Percentiles rank a stretch among this genome's conserved stretches.
phyloP scores from a whole-genome alignment of 257 asterid species.

The Buddleja alternifolia region DNA sequence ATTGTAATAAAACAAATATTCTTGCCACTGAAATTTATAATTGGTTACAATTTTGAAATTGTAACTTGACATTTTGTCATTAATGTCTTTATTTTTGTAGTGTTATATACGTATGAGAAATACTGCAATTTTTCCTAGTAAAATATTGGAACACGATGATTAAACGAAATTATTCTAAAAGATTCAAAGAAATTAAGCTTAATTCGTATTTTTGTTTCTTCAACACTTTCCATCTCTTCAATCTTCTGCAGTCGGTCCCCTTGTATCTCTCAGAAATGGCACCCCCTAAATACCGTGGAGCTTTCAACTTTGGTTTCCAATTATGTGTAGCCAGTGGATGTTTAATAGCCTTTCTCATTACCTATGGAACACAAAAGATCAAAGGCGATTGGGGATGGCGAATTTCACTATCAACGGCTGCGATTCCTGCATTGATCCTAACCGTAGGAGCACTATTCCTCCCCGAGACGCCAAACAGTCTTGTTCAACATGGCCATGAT shows the following conservation, averaged over 20 bases:
- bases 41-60: too few relatives aligned
- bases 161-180: too few relatives aligned
- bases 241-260: conserved; percentile 46
- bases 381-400: conserved; percentile 22
- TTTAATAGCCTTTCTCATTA: conserved; percentile 40
- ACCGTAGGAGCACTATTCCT: conserved; percentile 2
- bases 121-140: too few relatives aligned
- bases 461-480: conserved; percentile 8
- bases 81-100: too few relatives aligned
- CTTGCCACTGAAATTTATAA: too few relatives aligned
- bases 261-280: conserved; percentile 60
- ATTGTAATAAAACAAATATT: too few relatives aligned
- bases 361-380: conserved; percentile 25
- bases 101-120: too few relatives aligned
- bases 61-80: too few relatives aligned
- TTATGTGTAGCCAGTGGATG: conserved; percentile 47
- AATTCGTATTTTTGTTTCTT: neutral
- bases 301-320: conserved; percentile 52
- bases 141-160: too few relatives aligned
- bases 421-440: neutral
- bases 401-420: neutral
- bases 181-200: too few relatives aligned
- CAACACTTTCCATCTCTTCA: neutral
- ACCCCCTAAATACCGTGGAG: conserved; percentile 51
- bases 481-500: neutral